A percentile compares a stretch with the other conserved stretches of the same genome.
These are phyloP conservation scores for Coix lacrymajobi DNA, from an alignment of 176 grass and related monocot genomes.

Conservation along the genomic window DNA sequence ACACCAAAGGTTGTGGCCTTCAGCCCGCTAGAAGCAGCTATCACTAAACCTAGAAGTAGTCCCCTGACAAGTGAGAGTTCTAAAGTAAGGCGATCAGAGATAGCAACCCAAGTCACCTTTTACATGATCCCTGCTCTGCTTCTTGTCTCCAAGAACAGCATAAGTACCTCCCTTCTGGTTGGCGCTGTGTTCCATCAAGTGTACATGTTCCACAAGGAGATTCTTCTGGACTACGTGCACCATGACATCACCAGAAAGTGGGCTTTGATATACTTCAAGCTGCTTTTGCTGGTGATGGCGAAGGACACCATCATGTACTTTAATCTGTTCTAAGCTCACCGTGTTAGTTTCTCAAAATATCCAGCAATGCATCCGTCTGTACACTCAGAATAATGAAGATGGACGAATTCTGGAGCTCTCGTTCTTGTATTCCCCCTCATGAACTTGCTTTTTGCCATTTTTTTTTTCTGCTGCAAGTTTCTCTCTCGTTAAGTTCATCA, in stretches of 20 bases:
- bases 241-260: constrained; percentile 85
- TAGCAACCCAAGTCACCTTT: constrained; percentile 53
- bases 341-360: neutral
- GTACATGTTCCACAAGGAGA: constrained; percentile 96
- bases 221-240: constrained; percentile 92
- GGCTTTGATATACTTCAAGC: constrained; percentile 79
- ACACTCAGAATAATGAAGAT: constrained; percentile 24
- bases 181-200: constrained; percentile 63
- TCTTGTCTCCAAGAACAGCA: constrained; percentile 50
- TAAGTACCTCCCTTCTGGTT: constrained; percentile 59
- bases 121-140: constrained; percentile 68
- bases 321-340: constrained; percentile 46
- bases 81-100: constrained; percentile 70
- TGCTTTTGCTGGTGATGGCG: constrained; percentile 74
- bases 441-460: neutral
- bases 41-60: constrained; percentile 51
- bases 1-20: constrained; percentile 55
- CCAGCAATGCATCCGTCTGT: neutral
- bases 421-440: neutral
- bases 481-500: neutral
- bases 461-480: neutral
- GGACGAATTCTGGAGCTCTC: neutral
- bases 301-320: constrained; percentile 78
- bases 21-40: constrained; percentile 66
- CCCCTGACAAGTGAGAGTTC: constrained; percentile 58